Conservation (phyloP, 2,329 filamentous ascomycete species). For the Ascochyta viciae-villosae region DNA sequence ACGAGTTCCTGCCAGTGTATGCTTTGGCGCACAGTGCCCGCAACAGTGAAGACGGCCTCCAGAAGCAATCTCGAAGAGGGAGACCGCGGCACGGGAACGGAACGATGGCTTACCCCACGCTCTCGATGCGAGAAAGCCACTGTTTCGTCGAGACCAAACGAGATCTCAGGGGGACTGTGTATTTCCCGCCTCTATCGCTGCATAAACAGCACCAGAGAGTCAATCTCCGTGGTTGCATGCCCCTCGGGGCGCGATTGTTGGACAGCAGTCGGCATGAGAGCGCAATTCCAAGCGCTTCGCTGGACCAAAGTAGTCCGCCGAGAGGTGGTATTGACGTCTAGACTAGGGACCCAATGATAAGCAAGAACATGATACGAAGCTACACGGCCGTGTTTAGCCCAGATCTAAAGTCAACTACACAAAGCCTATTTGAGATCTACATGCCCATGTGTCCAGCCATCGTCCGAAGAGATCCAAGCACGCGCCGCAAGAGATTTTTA, state of each 20-base stretch:
- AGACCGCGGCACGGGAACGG: slow-evolving; percentile 13
- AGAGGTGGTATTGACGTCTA: slow-evolving; percentile 2
- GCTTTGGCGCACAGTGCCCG: not conserved
- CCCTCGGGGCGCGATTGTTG: not conserved
- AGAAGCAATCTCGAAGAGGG: not conserved
- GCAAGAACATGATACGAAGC: slow-evolving; percentile 5
- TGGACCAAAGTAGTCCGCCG: slow-evolving; percentile 1
- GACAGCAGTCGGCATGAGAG: slow-evolving; percentile 1
- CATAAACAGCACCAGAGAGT: slow-evolving; percentile 5
- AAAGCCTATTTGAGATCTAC: slow-evolving; percentile 13
- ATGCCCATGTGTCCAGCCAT: not conserved
- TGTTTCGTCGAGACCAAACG: slow-evolving; percentile 5
- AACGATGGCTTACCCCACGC: slow-evolving; percentile 13
- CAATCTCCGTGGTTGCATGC: slow-evolving; percentile 23
- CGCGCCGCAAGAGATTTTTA: not conserved
- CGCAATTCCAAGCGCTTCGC: slow-evolving; percentile 7
- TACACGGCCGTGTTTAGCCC: slow-evolving; percentile 1
- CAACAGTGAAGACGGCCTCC: not conserved
- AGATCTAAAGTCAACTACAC: slow-evolving; percentile 5
- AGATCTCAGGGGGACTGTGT: slow-evolving; percentile 4
- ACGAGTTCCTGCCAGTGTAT: not conserved
- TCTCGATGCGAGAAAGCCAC: slow-evolving; percentile 3
- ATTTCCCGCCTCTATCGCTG: slow-evolving; percentile 3
- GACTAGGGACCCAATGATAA: slow-evolving; percentile 12
- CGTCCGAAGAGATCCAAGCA: not conserved